Percentiles rank a stretch among this genome's conserved stretches.
phyloP scores from a whole-genome alignment of 2,329 filamentous ascomycete species.

The Fusarium nisikadoi region DNA sequence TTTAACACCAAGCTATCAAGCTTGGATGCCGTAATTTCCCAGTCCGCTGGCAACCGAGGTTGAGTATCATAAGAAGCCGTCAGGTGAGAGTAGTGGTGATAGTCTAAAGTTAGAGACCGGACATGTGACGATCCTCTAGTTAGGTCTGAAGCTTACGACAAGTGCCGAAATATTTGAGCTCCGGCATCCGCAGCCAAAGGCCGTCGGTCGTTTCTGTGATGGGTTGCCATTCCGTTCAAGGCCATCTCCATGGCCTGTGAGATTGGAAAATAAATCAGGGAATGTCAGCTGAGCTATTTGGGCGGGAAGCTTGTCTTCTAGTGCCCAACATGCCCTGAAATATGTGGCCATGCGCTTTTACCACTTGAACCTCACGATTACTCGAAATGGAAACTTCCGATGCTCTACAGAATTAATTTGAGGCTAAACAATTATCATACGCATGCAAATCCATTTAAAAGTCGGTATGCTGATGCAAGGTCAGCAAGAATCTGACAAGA shows the following conservation, averaged over 20 bases:
- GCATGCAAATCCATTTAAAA: fast-evolving
- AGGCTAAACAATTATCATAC: neutral
- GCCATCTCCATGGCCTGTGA: fast-evolving
- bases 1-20: neutral
- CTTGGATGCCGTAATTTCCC: too few relatives aligned
- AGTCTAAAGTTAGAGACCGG: neutral
- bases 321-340: neutral
- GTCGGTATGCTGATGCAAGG: neutral
- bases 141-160: neutral
- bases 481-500: neutral
- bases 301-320: neutral
- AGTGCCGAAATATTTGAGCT: neutral
- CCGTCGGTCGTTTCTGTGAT: neutral
- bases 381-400: neutral
- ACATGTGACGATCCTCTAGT: neutral
- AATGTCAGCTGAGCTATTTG: neutral
- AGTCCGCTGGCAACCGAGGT: neutral
- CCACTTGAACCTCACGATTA: neutral
- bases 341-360: too few relatives aligned
- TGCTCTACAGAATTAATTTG: neutral
- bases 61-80: neutral
- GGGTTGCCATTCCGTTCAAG: fast-evolving
- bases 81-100: neutral
- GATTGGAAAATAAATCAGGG: neutral
- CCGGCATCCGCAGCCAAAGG: neutral